phyloP scores from a whole-genome alignment of 108 stramenopile species.

The Nitzschia inconspicua region DNA sequence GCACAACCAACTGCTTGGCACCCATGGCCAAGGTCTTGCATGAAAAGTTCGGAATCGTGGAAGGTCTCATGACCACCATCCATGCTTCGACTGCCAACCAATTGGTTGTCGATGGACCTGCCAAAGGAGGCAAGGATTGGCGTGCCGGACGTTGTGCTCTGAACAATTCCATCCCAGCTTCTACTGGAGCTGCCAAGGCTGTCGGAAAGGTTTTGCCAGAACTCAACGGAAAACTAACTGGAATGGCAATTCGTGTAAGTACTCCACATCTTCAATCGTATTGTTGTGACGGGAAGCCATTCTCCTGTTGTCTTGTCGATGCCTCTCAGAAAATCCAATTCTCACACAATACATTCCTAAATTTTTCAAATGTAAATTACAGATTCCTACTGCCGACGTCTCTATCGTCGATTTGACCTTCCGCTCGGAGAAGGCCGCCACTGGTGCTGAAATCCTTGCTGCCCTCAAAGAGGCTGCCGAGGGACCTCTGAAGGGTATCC shows the following conservation, averaged over 20 bases:
- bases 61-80: slow-evolving; percentile 99
- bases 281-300: background rate
- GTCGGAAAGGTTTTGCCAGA: slow-evolving; percentile 91
- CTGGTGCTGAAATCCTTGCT: slow-evolving; percentile 84
- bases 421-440: slow-evolving; percentile 84
- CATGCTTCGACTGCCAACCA: slow-evolving; percentile 98
- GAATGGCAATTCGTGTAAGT: slow-evolving; percentile 85
- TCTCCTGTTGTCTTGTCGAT: background rate
- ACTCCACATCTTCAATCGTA: background rate
- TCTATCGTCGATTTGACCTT: slow-evolving; percentile 96
- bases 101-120: slow-evolving; percentile 94
- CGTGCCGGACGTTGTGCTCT: slow-evolving; percentile 71
- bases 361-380: background rate
- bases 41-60: slow-evolving; percentile 93
- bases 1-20: slow-evolving; percentile 99
- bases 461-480: slow-evolving; percentile 93
- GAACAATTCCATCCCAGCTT: slow-evolving; percentile 89
- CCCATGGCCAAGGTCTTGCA: slow-evolving; percentile 97
- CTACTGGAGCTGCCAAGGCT: slow-evolving; percentile 95
- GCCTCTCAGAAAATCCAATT: background rate
- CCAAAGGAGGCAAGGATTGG: slow-evolving; percentile 91
- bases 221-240: slow-evolving; percentile 80
- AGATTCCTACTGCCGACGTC: slow-evolving; percentile 93
- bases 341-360: background rate
- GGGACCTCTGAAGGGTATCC: slow-evolving; percentile 87